Conservation (phyloP, 768 basidiomycete species). For the Xerocomus brunneocitrinus region DNA sequence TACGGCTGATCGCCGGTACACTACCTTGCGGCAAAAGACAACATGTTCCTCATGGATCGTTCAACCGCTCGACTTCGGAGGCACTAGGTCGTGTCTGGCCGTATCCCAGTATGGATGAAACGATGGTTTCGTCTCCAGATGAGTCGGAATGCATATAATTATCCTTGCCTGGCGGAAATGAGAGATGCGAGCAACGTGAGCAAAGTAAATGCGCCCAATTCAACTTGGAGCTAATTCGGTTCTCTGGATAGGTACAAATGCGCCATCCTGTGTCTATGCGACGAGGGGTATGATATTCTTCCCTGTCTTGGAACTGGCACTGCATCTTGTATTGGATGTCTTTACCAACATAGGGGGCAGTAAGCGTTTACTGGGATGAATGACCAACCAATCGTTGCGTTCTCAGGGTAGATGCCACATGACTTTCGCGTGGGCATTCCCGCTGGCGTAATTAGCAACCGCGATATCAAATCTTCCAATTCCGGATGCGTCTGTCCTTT, state of each 20-base stretch:
- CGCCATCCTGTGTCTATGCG: neutral
- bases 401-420: conserved; percentile 10
- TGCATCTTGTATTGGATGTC: neutral
- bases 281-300: neutral
- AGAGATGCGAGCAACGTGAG: conserved; percentile 2
- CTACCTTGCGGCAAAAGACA: neutral
- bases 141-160: neutral
- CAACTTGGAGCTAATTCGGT: neutral
- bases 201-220: neutral
- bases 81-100: neutral
- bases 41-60: neutral
- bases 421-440: conserved; percentile 15
- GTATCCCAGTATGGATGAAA: conserved; percentile 11
- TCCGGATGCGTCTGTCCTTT: conserved; percentile 9
- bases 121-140: conserved; percentile 13
- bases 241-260: neutral
- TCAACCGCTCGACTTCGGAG: neutral
- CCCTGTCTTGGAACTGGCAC: neutral
- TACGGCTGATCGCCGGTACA: neutral
- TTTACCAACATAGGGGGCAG: neutral
- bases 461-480: conserved; percentile 16
- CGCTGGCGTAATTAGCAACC: conserved; percentile 9
- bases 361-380: neutral
- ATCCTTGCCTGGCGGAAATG: conserved; percentile 9
- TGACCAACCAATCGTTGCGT: neutral